A percentile compares a stretch with the other conserved stretches of the same genome.
Conservation (phyloP, 495 filamentous ascomycete genomes). For the Terfezia claveryi region DNA sequence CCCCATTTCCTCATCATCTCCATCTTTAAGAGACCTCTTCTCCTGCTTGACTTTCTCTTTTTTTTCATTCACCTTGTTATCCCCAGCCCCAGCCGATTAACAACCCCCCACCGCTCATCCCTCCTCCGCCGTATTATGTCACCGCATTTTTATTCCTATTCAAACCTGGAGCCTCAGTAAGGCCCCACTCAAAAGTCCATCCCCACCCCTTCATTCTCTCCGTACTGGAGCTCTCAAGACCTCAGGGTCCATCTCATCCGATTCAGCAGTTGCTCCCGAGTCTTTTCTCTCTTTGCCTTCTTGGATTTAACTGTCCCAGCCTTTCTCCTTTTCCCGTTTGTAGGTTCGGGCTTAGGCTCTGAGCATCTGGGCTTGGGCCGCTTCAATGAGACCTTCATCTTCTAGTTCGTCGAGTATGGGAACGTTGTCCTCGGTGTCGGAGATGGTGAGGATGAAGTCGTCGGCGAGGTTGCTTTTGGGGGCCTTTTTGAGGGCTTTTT, state of each 20-base stretch:
- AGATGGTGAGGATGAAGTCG: conserved; percentile 71
- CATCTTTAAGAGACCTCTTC: conserved; percentile 10
- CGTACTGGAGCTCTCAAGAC: conserved; percentile 74
- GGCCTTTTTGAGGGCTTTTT: neutral
- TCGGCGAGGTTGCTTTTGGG: conserved; percentile 21
- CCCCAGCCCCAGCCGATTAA: conserved; percentile 21
- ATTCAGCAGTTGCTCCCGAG: conserved; percentile 22
- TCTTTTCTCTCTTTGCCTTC: conserved; percentile 27
- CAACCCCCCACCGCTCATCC: conserved; percentile 23
- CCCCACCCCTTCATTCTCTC: conserved; percentile 37
- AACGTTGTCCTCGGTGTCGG: conserved; percentile 48
- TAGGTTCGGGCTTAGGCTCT: conserved; percentile 22
- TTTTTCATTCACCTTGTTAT: conserved; percentile 12
- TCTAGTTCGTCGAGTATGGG: conserved; percentile 28
- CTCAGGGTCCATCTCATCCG: conserved; percentile 57
- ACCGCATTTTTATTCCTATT: conserved; percentile 43
- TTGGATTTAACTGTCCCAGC: conserved; percentile 19
- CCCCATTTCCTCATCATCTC: conserved; percentile 10
- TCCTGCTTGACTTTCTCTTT: conserved; percentile 17
- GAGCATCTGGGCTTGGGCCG: conserved; percentile 21
- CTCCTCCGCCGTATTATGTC: conserved; percentile 54
- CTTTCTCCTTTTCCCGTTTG: conserved; percentile 26
- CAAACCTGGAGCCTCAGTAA: conserved; percentile 34
- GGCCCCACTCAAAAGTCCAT: conserved; percentile 77
- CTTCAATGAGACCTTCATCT: conserved; percentile 7